Evolutionary conservation across 495 filamentous ascomycete genomes (phyloP), one percentile per base, ranked within the genome.

Genomic region (Lasiosphaeria ovina): DNA sequence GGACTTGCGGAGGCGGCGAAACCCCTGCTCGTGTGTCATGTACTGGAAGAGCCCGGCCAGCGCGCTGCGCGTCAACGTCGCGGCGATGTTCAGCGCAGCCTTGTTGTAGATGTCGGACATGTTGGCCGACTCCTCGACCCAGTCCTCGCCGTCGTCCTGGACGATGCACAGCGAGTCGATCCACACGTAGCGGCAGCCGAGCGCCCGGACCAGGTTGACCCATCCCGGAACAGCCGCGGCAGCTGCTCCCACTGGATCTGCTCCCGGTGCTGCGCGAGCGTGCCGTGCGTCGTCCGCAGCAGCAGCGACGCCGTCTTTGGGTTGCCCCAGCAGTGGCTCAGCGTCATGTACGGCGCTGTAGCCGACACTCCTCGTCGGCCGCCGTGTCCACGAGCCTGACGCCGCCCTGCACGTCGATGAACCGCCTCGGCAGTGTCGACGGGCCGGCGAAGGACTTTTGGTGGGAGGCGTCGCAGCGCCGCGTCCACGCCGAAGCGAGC

Each of bases 121-220:
- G 32, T 40, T 58, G 55, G 55, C 51, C 11, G 60, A 62, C 14
- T 62, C 55, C 7, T 54, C 55, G 48, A 58, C 58, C 60, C 60
- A 58, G 42, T 62, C 60, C 52, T 72, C 64, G 1, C 72, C 55
- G 55, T 74, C 74, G 31, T 71, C 75, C 34, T 76, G 66, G 12
- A 70, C 66, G 44, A 47, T 47, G 44, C 44, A 47, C 44, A 47
- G 44, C 44, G 44, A 47, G 11, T 76, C 74, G 55, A 76, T 76
- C 74, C 74, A 76, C 14, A 76, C 35, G 53, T 74, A 76, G 8
- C 60, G 59, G 35, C 35, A 55, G 6, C 60, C 55, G 10, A 65
- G 5, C 0, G 60, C 54, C 3, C 59, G 11, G 1, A 60, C 59
- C 9, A 65, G 17, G 3, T 11, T 34, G 33, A 67, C 54, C 12